Percentiles rank a stretch among this genome's conserved stretches.
These are phyloP conservation scores for Lobosporangium transversale DNA, from an alignment of 192 early-diverging fungal genomes.

Conservation along the genomic window DNA sequence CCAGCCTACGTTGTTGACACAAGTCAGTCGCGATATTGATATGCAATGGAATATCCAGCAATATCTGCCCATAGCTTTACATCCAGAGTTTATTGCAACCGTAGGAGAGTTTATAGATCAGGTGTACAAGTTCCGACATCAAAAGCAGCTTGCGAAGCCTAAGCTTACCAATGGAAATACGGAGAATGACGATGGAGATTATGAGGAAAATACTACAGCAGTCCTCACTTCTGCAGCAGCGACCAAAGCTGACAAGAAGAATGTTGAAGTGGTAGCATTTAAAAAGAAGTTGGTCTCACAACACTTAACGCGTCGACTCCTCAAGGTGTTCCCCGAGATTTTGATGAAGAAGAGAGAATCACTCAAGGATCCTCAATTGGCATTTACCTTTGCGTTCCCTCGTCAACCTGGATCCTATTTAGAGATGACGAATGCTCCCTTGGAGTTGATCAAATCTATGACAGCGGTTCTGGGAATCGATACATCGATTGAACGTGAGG, in stretches of 20 bases:
- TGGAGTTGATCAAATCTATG: conserved; percentile 87
- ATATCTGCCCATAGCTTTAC: conserved; percentile 81
- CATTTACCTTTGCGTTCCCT: conserved; percentile 67
- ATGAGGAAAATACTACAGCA: conserved; percentile 7
- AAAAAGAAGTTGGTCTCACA: conserved; percentile 64
- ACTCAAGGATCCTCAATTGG: conserved; percentile 56
- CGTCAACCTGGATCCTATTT: conserved; percentile 79
- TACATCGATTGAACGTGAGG: conserved; percentile 73
- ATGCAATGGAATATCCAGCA: conserved; percentile 94
- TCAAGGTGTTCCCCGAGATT: conserved; percentile 71
- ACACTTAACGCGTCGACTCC: conserved; percentile 70
- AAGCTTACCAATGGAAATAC: background rate
- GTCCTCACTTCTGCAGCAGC: conserved; percentile 7
- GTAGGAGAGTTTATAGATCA: conserved; percentile 79
- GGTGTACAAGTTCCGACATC: conserved; percentile 60
- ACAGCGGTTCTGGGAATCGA: conserved; percentile 85
- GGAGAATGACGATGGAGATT: conserved; percentile 11
- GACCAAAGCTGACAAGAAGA: conserved; percentile 44
- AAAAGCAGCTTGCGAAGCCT: conserved; percentile 32
- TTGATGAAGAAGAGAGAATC: conserved; percentile 44
- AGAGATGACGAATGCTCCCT: conserved; percentile 71
- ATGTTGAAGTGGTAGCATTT: conserved; percentile 42
- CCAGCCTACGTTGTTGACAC: conserved; percentile 20
- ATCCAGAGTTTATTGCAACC: conserved; percentile 74
- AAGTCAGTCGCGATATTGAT: conserved; percentile 47